Conservation (phyloP, 352 stramenopile genomes). For the Globisporangium nunn region DNA sequence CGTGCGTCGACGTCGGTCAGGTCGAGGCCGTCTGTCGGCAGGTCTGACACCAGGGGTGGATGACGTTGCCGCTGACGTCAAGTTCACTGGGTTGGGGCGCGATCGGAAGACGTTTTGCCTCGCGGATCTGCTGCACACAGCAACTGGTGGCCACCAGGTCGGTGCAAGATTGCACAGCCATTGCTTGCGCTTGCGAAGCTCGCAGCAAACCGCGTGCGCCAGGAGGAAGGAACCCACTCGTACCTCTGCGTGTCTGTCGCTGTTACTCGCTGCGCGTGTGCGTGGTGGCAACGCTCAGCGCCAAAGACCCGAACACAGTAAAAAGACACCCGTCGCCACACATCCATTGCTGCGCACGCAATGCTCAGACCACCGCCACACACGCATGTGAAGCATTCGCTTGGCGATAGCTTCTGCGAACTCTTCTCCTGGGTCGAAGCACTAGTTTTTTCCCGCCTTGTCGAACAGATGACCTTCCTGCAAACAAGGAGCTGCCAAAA, state of each 20-base stretch:
- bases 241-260: background rate
- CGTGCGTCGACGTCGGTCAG: background rate
- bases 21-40: too few relatives aligned
- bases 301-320: too few relatives aligned
- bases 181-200: background rate
- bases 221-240: background rate
- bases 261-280: background rate
- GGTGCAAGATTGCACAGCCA: background rate
- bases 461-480: too few relatives aligned
- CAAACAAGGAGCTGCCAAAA: too few relatives aligned
- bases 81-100: background rate
- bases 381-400: too few relatives aligned
- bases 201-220: background rate
- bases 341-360: background rate
- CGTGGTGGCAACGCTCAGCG: background rate
- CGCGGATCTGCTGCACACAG: background rate
- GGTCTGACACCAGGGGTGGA: too few relatives aligned
- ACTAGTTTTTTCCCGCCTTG: too few relatives aligned
- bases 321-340: background rate
- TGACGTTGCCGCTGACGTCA: background rate
- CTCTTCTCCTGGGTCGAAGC: too few relatives aligned
- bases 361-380: too few relatives aligned
- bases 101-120: background rate
- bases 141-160: background rate
- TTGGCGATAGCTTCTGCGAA: too few relatives aligned